These are phyloP conservation scores for Parmelia sp. DNA, from an alignment of 495 filamentous ascomycete genomes.

Conservation along the genomic window DNA sequence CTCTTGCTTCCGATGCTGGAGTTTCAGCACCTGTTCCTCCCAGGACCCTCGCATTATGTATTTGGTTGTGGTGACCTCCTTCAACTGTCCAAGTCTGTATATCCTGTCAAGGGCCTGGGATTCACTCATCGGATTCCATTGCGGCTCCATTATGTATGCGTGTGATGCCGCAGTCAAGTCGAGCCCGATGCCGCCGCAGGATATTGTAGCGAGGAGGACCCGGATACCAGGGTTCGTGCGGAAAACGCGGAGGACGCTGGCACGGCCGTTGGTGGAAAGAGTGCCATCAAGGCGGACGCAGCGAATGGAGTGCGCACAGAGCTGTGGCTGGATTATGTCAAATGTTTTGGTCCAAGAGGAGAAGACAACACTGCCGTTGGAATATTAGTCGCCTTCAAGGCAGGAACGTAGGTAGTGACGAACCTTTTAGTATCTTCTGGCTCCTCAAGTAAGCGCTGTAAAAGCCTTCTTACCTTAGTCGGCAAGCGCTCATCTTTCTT, in stretches of 20 bases:
- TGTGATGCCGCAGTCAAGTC: conserved; percentile 27
- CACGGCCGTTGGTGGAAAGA: conserved; percentile 63
- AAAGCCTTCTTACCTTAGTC: conserved; percentile 4
- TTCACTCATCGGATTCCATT: conserved; percentile 33
- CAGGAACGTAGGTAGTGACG: not conserved
- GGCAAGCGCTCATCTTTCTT: not conserved
- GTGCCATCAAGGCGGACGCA: conserved; percentile 69
- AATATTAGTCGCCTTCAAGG: not conserved
- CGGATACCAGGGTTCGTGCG: conserved; percentile 61
- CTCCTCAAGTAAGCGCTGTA: conserved; percentile 3
- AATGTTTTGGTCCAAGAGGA: conserved; percentile 30
- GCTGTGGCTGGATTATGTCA: conserved; percentile 16
- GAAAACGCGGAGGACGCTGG: conserved; percentile 64
- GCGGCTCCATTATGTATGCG: conserved; percentile 27
- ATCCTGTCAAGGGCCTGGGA: conserved; percentile 28
- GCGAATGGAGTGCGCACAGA: conserved; percentile 5
- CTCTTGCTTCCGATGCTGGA: conserved; percentile 13
- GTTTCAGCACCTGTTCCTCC: conserved; percentile 20
- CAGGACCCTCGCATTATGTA: conserved; percentile 25
- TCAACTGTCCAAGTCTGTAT: conserved; percentile 30
- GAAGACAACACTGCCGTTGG: conserved; percentile 38
- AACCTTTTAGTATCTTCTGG: conserved; percentile 11
- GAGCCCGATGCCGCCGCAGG: conserved; percentile 74
- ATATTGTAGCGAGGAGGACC: conserved; percentile 83
- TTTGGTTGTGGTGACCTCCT: conserved; percentile 24